These are phyloP conservation scores for Fusarium sp. DNA, from an alignment of 2,329 filamentous ascomycete genomes.

Conservation along the genomic window DNA sequence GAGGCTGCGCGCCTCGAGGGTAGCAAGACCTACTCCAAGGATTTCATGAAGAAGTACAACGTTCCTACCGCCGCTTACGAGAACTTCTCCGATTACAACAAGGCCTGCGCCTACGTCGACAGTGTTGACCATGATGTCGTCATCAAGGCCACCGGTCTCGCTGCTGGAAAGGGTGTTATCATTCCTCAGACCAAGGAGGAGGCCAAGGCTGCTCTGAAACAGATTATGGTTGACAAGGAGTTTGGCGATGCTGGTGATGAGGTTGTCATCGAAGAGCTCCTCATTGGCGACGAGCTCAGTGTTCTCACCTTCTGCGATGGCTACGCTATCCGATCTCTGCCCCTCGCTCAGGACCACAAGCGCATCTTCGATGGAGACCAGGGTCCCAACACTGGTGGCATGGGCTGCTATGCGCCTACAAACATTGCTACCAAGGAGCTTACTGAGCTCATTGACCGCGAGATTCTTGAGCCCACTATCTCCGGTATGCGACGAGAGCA, in stretches of 20 bases:
- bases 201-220: conserved; percentile 81
- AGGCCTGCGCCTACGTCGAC: conserved; percentile 80
- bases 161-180: conserved; percentile 95
- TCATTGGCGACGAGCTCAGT: conserved; percentile 91
- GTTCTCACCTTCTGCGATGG: conserved; percentile 94
- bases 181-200: conserved; percentile 85
- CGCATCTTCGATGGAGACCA: conserved; percentile 89
- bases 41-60: conserved; percentile 92
- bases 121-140: conserved; percentile 78
- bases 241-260: conserved; percentile 90
- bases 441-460: conserved; percentile 80
- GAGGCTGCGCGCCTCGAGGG: conserved; percentile 91
- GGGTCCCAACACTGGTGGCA: conserved; percentile 94
- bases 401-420: conserved; percentile 97
- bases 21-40: conserved; percentile 96
- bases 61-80: conserved; percentile 93
- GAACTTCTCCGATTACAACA: conserved; percentile 84
- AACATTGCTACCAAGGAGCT: conserved; percentile 79
- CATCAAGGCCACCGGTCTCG: conserved; percentile 92
- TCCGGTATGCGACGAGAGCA: conserved; percentile 87
- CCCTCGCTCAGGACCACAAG: conserved; percentile 97
- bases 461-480: conserved; percentile 89
- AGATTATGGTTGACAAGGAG: conserved; percentile 89
- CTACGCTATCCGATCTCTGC: conserved; percentile 82
- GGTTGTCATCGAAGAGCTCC: conserved; percentile 94